Conservation (phyloP, 176 grass and related monocot genomes). For the Cocos nucifera region DNA sequence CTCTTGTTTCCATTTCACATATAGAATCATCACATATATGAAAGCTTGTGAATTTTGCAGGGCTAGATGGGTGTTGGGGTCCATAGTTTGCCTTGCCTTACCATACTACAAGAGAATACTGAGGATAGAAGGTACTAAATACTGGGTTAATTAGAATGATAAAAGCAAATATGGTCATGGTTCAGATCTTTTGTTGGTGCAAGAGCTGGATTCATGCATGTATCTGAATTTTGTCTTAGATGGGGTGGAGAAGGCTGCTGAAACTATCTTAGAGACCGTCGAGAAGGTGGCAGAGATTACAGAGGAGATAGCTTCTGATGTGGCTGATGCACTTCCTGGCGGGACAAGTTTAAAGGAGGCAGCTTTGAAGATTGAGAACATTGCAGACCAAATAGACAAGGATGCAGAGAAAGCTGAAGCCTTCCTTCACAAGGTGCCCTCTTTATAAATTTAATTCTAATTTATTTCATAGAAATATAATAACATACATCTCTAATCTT, state of each 20-base stretch:
- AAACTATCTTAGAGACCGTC: conserved; percentile 32
- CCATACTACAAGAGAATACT: conserved; percentile 44
- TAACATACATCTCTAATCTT: too few relatives aligned
- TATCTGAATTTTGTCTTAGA: conserved; percentile 25
- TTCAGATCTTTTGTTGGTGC: too few relatives aligned
- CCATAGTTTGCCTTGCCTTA: conserved; percentile 26
- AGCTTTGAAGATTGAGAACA: conserved; percentile 33
- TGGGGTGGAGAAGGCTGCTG: conserved; percentile 24
- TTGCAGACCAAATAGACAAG: conserved; percentile 53
- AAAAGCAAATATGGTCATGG: too few relatives aligned
- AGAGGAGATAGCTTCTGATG: conserved; percentile 43
- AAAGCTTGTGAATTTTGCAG: conserved; percentile 7
- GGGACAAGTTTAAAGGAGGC: conserved; percentile 32
- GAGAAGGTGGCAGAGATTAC: conserved; percentile 52
- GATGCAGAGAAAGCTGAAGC: conserved; percentile 57
- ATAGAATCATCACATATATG: too few relatives aligned
- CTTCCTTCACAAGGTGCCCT: conserved; percentile 48
- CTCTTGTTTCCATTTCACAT: too few relatives aligned
- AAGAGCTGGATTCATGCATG: background rate
- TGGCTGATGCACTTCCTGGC: conserved; percentile 39
- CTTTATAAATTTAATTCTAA: background rate
- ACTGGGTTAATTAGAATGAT: too few relatives aligned
- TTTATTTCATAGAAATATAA: background rate
- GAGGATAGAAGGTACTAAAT: conserved; percentile 28
- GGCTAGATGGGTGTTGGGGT: conserved; percentile 33